These are phyloP conservation scores for Ulmus americana DNA, from an alignment of 331 rosid species.

Conservation along the genomic window DNA sequence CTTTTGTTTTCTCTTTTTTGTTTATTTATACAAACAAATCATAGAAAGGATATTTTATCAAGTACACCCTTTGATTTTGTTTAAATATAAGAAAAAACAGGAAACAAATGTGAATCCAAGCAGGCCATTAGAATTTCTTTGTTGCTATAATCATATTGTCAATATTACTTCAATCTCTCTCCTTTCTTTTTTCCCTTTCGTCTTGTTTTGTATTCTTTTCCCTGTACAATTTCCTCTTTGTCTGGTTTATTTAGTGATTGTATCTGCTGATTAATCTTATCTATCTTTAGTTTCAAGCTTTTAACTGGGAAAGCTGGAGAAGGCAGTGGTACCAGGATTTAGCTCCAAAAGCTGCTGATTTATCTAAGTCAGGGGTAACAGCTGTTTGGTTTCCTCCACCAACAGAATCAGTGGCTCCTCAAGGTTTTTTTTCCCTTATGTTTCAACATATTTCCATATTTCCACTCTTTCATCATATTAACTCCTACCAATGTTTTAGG, in stretches of 20 bases:
- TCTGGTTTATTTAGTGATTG: not conserved
- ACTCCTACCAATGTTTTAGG: not conserved
- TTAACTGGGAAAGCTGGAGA: conserved; percentile 87
- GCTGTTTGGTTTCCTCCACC: conserved; percentile 80
- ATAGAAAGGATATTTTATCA: too few species aligned
- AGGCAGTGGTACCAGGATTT: conserved; percentile 60
- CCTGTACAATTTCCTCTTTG: not conserved
- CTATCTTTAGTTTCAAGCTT: conserved; percentile 57
- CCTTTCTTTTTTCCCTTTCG: conserved; percentile 1
- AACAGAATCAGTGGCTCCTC: conserved; percentile 66
- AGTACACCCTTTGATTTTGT: too few species aligned
- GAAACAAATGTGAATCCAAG: too few species aligned
- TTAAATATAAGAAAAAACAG: too few species aligned
- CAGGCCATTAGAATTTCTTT: too few species aligned
- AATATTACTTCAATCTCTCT: not conserved
- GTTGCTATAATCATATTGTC: conserved; percentile 16
- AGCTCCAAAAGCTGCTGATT: conserved; percentile 56
- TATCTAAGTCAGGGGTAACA: conserved; percentile 63
- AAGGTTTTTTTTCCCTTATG: conserved; percentile 46
- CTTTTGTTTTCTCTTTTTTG: too few species aligned
- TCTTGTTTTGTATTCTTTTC: conserved; percentile 2
- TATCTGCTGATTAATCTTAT: conserved; percentile 14
- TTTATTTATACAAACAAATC: too few species aligned
- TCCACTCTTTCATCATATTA: conserved; percentile 6
- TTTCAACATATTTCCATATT: conserved; percentile 12